These are phyloP conservation scores for Talaromyces pinophilus DNA, from an alignment of 2,329 filamentous ascomycete genomes.

Conservation along the genomic window DNA sequence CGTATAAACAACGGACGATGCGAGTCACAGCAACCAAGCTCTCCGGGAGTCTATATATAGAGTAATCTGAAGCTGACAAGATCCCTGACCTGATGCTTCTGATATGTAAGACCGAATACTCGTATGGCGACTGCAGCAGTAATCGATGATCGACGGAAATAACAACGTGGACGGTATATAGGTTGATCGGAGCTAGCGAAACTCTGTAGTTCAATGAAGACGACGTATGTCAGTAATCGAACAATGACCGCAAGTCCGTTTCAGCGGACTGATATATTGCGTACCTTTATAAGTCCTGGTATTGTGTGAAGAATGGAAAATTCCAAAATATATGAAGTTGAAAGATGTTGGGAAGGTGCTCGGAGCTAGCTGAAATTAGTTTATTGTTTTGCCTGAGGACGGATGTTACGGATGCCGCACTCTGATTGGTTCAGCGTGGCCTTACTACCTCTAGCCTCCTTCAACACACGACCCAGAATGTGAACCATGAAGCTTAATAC, in stretches of 20 bases:
- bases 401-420: conserved; percentile 7
- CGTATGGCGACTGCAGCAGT: background rate
- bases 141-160: conserved; percentile 16
- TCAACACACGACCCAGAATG: no score
- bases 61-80: background rate
- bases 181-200: conserved; percentile 6
- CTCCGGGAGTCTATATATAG: background rate
- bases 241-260: background rate
- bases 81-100: background rate
- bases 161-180: conserved; percentile 22
- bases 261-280: background rate
- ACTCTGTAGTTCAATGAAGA: background rate
- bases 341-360: conserved; percentile 2
- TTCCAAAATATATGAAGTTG: background rate
- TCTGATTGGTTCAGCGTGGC: background rate
- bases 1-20: conserved; percentile 7
- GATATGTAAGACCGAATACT: background rate
- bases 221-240: background rate
- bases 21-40: conserved; percentile 2
- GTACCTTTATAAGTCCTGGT: background rate
- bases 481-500: no score
- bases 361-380: background rate
- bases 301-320: background rate
- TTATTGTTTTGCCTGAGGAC: conserved; percentile 7
- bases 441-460: no score